Conservation (phyloP, 306 rosid genomes). For the Arachis stenosperma region DNA sequence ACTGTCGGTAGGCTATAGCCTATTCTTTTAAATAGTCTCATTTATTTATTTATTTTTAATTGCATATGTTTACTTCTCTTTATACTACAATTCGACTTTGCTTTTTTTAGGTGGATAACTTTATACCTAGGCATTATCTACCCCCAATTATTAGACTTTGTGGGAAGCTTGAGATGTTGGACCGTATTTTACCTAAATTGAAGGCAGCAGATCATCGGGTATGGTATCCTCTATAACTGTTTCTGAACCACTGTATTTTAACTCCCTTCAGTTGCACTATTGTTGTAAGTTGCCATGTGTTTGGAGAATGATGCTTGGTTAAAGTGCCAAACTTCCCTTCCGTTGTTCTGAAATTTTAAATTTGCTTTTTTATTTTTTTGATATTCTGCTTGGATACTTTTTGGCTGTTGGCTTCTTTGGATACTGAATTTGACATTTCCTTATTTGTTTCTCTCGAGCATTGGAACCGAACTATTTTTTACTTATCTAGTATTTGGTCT, state of each 20-base stretch:
- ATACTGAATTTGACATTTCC: slow-evolving; percentile 13
- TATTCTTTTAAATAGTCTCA: slow-evolving; percentile 10
- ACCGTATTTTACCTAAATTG: slow-evolving; percentile 89
- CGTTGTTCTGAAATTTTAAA: no score
- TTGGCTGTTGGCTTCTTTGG: neutral
- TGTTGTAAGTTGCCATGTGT: neutral
- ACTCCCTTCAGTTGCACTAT: slow-evolving; percentile 17
- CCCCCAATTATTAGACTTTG: slow-evolving; percentile 90
- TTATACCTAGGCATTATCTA: slow-evolving; percentile 89
- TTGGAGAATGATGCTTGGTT: neutral
- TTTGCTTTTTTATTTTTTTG: slow-evolving; percentile 4
- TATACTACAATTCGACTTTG: slow-evolving; percentile 30
- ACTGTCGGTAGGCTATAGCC: neutral
- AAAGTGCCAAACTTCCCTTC: neutral
- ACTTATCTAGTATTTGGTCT: neutral
- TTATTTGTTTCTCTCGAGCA: neutral
- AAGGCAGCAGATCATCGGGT: slow-evolving; percentile 99
- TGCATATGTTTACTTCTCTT: slow-evolving; percentile 21
- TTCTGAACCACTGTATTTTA: neutral
- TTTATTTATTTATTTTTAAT: slow-evolving; percentile 28
- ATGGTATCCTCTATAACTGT: slow-evolving; percentile 41
- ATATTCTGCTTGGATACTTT: neutral
- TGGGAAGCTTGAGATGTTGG: slow-evolving; percentile 99
- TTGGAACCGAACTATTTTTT: neutral
- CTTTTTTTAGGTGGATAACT: slow-evolving; percentile 75